Base-by-base conservation (phyloP, 1,139 yeast genomes). In the Pichia sp. region DNA sequence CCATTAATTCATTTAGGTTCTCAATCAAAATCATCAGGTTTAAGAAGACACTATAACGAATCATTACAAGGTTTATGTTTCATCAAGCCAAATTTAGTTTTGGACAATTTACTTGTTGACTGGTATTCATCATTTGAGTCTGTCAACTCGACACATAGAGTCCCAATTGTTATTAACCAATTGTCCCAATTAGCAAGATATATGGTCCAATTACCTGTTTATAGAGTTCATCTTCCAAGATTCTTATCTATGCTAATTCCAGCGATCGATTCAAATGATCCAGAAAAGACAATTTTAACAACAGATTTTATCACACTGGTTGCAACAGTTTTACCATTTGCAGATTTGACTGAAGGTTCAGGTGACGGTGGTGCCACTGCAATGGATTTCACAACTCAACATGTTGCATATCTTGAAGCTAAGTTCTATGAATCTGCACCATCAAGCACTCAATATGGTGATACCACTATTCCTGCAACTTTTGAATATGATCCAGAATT, bases 211-310 rank as follows among this genome's bases (percentile, higher is more conserved):
- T 74, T 81, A 4, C 85, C 86, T 1, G 66, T 81, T 2, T 89
- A 77, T 62, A 73, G 96, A 44, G 83, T 88, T 14, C 99, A 93
- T 60, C 69, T 89, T 24, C 79, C 95, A 0, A 79, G 95, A 47
- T 70, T 93, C 19, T 63, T 91, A 35, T 78, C 82, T 43, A 73
- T 88, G 63, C 71, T 85, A 0, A 66, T 91, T 14, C 88, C 91
- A 0, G 96, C 95, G 20, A 82, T 93, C 39, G 98, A 93, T 62
- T 80, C 94, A 1, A 93, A 91, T 63, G 99, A 93, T 66, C 73
- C 90, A 46, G 76, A 73, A 24, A 81, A 91, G 61, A 84, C 96
- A 0, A 72, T 83, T 31, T 75, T 79, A 45, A 79, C 96, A 0
- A 69, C 91, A 43, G 80, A 83, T 52, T 77, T 87, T 21, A 76